phyloP scores from a whole-genome alignment of 75 land plant genomes.

The Pinus albicaulis region DNA sequence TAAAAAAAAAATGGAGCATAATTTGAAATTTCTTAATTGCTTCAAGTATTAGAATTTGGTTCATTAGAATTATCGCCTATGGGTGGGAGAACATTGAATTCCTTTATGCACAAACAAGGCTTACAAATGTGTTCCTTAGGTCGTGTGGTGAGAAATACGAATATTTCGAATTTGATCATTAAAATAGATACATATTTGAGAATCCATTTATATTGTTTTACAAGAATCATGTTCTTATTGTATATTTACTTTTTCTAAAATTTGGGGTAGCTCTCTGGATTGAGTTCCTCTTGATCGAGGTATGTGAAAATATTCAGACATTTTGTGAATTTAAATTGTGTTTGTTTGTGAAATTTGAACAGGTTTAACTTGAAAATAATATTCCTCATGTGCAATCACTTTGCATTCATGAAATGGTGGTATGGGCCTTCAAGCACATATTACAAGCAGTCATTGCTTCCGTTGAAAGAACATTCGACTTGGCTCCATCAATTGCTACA shows the following conservation, averaged over 20 bases:
- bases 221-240: neutral
- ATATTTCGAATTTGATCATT: neutral
- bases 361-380: conserved; percentile 96
- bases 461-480: conserved; percentile 32
- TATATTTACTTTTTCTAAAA: neutral
- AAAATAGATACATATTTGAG: neutral
- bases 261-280: neutral
- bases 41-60: conserved; percentile 94
- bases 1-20: neutral
- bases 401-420: conserved; percentile 95
- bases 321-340: neutral
- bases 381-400: conserved; percentile 98
- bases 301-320: conserved; percentile 4
- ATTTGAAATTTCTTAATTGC: conserved; percentile 3
- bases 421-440: conserved; percentile 91
- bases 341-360: conserved; percentile 1
- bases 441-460: conserved; percentile 85
- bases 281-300: neutral
- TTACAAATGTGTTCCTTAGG: conserved; percentile 91
- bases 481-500: conserved; percentile 73
- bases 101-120: conserved; percentile 98
- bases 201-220: neutral
- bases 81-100: conserved; percentile 95
- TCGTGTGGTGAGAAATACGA: conserved; percentile 84
- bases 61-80: conserved; percentile 98